Conservation (phyloP, 768 basidiomycete species). For the Thelephora ganbajun region DNA sequence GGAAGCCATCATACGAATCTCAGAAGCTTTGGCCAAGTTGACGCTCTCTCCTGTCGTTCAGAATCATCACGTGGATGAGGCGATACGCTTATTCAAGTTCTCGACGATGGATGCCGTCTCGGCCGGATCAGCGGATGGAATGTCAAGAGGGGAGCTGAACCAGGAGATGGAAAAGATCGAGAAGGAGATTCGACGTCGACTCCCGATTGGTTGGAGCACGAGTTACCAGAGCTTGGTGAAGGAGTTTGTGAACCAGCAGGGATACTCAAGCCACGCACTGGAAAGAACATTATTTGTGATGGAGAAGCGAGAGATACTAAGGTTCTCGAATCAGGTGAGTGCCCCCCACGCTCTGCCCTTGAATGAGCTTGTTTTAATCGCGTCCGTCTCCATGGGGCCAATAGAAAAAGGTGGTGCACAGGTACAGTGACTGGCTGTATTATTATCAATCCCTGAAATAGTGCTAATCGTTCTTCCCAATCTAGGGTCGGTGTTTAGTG, state of each 20-base stretch:
- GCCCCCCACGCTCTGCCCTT: not conserved
- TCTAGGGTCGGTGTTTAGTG: no score
- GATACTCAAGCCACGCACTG: slow-evolving; percentile 79
- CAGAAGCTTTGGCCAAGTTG: slow-evolving; percentile 91
- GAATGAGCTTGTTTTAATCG: not conserved
- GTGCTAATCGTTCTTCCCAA: no score
- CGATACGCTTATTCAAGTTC: slow-evolving; percentile 94
- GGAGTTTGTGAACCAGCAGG: slow-evolving; percentile 90
- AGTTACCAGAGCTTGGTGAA: slow-evolving; percentile 87
- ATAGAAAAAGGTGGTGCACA: slow-evolving; percentile 44
- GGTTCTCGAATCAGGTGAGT: slow-evolving; percentile 63
- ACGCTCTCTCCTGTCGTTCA: slow-evolving; percentile 78
- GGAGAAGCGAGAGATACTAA: slow-evolving; percentile 91
- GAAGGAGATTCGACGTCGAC: slow-evolving; percentile 64
- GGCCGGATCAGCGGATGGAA: slow-evolving; percentile 84
- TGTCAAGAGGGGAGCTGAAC: slow-evolving; percentile 83
- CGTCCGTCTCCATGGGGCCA: not conserved
- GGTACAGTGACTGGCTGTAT: slow-evolving; percentile 12
- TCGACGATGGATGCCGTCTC: slow-evolving; percentile 99
- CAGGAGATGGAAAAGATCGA: slow-evolving; percentile 90
- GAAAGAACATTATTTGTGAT: slow-evolving; percentile 84
- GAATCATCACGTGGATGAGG: slow-evolving; percentile 93
- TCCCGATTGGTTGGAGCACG: slow-evolving; percentile 94
- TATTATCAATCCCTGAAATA: no score
- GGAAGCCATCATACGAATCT: slow-evolving; percentile 97